A percentile compares a stretch with the other conserved stretches of the same genome.
phyloP scores from a whole-genome alignment of 2,329 filamentous ascomycete species.

The Metarhizium robertsii region DNA sequence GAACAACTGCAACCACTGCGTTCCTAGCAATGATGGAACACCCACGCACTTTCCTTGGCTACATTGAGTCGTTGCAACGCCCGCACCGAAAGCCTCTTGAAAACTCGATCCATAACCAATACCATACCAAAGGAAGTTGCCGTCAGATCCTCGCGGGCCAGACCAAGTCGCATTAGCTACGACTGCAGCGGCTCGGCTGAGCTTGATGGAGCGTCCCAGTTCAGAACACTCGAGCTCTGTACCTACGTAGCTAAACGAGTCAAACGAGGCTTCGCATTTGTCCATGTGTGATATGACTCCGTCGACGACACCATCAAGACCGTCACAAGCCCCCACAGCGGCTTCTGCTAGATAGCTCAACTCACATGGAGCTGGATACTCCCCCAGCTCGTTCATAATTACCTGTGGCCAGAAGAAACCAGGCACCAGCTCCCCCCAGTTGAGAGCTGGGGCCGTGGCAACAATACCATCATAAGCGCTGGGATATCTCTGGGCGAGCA shows the following conservation, averaged over 20 bases:
- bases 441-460: slow-evolving; percentile 32
- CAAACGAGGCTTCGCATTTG: slow-evolving; percentile 24
- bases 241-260: slow-evolving; percentile 6
- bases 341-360: slow-evolving; percentile 25
- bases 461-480: slow-evolving; percentile 44
- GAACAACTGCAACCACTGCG: not conserved
- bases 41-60: too few relatives aligned
- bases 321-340: slow-evolving; percentile 37
- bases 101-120: too few relatives aligned
- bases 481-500: slow-evolving; percentile 39
- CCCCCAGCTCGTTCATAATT: not conserved
- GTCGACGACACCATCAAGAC: slow-evolving; percentile 35
- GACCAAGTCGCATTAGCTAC: too few relatives aligned
- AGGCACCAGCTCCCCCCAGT: slow-evolving; percentile 13
- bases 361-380: not conserved
- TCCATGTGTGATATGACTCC: slow-evolving; percentile 34
- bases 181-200: too few relatives aligned
- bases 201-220: too few relatives aligned
- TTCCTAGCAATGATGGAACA: too few relatives aligned
- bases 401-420: not conserved
- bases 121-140: too few relatives aligned
- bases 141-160: too few relatives aligned
- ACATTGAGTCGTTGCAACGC: too few relatives aligned
- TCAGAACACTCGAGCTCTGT: not conserved
- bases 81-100: too few relatives aligned